Evolutionary conservation across 2,329 filamentous ascomycete genomes (phyloP), one percentile per base, ranked within the genome.

Genomic region (Beauveria brongniartii): DNA sequence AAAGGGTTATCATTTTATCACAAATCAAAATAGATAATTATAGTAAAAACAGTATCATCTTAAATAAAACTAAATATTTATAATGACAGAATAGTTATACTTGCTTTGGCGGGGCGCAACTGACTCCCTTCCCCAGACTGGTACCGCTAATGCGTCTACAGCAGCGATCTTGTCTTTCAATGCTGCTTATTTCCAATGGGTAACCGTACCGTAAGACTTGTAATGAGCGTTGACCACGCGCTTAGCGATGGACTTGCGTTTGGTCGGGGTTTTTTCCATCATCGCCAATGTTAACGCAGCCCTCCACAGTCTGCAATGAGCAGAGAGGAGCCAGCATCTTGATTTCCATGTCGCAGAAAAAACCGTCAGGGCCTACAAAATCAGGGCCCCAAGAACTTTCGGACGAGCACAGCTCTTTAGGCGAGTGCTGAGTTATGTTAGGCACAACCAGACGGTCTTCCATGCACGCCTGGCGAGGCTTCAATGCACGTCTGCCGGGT

Each of bases 321-420:
- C 57, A 63, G 30, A 63, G 53, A 2, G 58, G 58, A n/a, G 28
- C 22, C 34, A 61, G 41, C 4, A 58, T 63, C 58, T 63, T 61
- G 47, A 40, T 55, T 16, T 28, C 26, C 62, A 63, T 63, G 51
- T 63, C 54, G 53, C 58, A 63, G 24, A 61, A 63, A 3, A 43
- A 22, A 22, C 58, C 62, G 20, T 63, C 62, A 3, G 40, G 12
- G 22, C 62, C 58, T 10, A 61, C 47, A 24, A 63, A 63, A 34
- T 61, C 58, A 3, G 58, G 62, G 2, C 62, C 62, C 52, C 53
- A 63, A 2, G 62, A 63, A 3, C 47, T 61, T 5, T 14, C 58
- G 3, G 58, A 63, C 3, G 52, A 51, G 62, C 58, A 63, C 7
- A 63, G 34, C 3, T 61, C 48, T 22, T 63, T 28, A 5, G 62